Conservation (phyloP, 2,329 filamentous ascomycete species). For the Sclerotinia nivalis region DNA sequence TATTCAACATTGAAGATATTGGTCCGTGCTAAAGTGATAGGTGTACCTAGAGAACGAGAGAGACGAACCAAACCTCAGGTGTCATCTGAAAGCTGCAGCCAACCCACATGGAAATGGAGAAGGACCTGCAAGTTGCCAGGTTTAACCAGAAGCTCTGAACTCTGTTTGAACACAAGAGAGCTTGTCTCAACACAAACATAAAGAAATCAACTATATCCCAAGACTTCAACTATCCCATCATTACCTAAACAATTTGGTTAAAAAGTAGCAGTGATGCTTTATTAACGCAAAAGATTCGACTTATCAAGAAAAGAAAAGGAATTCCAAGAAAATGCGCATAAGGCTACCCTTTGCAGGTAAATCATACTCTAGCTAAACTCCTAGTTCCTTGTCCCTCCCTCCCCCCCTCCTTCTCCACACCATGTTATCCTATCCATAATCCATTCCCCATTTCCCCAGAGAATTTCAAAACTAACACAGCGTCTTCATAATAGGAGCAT, state of each 20-base stretch:
- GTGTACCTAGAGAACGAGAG: background rate
- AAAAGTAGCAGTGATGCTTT: slow-evolving; percentile 20
- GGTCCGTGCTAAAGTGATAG: slow-evolving; percentile 15
- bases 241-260: background rate
- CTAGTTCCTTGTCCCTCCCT: slow-evolving; percentile 18
- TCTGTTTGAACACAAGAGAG: slow-evolving; percentile 14
- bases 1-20: slow-evolving; percentile 15
- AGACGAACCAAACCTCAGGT: slow-evolving; percentile 7
- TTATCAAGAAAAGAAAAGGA: background rate
- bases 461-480: slow-evolving; percentile 26
- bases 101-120: slow-evolving; percentile 16
- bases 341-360: slow-evolving; percentile 84
- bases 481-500: slow-evolving; percentile 56
- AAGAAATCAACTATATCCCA: background rate
- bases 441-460: background rate
- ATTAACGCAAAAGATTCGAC: background rate
- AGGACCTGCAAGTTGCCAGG: slow-evolving; percentile 17
- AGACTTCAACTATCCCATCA: background rate
- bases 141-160: slow-evolving; percentile 21
- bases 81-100: slow-evolving; percentile 15
- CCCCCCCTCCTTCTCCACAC: slow-evolving; percentile 20
- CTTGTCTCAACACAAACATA: slow-evolving; percentile 8
- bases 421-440: background rate
- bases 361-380: slow-evolving; percentile 36
- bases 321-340: slow-evolving; percentile 68